Base-by-base conservation (phyloP, 345 rosid genomes). In the Syzygium grande region DNA sequence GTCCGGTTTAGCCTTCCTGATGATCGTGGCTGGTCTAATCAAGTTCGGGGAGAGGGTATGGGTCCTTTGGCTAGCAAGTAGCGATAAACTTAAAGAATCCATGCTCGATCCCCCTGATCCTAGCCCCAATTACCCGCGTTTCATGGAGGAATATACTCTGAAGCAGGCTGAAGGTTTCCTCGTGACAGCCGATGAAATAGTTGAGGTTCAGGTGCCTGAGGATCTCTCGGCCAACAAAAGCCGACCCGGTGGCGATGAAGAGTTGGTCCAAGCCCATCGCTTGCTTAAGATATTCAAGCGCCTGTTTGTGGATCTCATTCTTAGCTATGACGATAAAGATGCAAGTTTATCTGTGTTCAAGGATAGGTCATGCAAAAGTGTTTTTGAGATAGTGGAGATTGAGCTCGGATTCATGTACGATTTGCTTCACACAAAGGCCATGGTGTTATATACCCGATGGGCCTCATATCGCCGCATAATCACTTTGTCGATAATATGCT, bases 341-440 rank as follows among this genome's bases (percentile, higher is more conserved):
- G 84, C 43, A 49, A 85, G 91, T 87, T 73, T 56, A 22, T 88
- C 56, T 51, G 49, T 13, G 59, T 89, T 29, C 13, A 34, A 2
- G 19, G 25, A 19, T 1, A n/a, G 22, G 22, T 0, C 6, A 1
- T 1, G 91, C 12, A 58, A 30, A 23, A 88, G 90, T 3, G 94
- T 90, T 29, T 89, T 93, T 78, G 84, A 87, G 9, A 55, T 94
- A 55, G 86, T 93, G 9, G 94, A 92, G 87, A 89, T 85, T 25
- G 95, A 92, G 88, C 91, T 94, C 3, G 85, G 88, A 46, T 91
- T 94, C 87, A 84, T 94, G 58, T 94, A 92, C 34, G 94, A 93
- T 58, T 25, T 79, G 83, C 86, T 91, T 27, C 91, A 90, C 90
- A 95, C 97, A 58, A 95, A 95, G 88, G 92, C 91, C 22, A 86